Base-by-base conservation (phyloP, 495 filamentous ascomycete genomes). In the Aspergillus biplanus region DNA sequence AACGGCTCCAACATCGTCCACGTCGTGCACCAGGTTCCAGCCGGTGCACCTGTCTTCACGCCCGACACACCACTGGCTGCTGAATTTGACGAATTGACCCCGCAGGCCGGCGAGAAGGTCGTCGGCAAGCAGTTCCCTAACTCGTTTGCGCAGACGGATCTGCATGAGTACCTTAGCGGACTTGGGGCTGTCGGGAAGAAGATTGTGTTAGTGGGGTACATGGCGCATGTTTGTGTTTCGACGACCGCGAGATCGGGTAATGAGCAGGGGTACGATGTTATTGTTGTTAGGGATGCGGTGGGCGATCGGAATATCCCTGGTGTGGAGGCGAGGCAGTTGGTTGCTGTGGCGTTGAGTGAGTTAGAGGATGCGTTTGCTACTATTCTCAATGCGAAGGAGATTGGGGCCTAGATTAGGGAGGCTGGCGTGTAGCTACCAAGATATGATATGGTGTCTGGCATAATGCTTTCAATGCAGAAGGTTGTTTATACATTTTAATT, bases 151-250 rank as follows among this genome's bases (percentile, higher is more conserved):
- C 72, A 79, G 49, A 86, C 83, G 15, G 68, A 75, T 34, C 67
- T 86, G 16, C 50, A 80, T 33, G 76, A 69, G 11, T 73, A 80
- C 49, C 67, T 83, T 56, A 62, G 67, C 15, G 59, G 65, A 4
- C 18, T 78, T 13, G 70, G 73, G 0, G 71, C 68, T 52, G 67
- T 63, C 15, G 80, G 73, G 7, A 80, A 75, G 69, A 84, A 82
- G 71, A 63, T 86, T 18, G 82, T 86, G 3, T 56, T 86, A 52
- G 74, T 74, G 21, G 83, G 83, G 13, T 84, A 84, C 66, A 83
- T 83, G 78, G 86, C 86, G 8, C 86, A 89, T 74, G 83, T 88
- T 4, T 89, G 86, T 71, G 78, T 89, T 11, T 84, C 79, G 1
- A 84, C 83, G 2, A 89, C 87, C 2, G 80, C 85, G 2, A 67